Evolutionary conservation across 2,329 filamentous ascomycete species (phyloP).

Genomic region (Cercospora nicotianae): DNA sequence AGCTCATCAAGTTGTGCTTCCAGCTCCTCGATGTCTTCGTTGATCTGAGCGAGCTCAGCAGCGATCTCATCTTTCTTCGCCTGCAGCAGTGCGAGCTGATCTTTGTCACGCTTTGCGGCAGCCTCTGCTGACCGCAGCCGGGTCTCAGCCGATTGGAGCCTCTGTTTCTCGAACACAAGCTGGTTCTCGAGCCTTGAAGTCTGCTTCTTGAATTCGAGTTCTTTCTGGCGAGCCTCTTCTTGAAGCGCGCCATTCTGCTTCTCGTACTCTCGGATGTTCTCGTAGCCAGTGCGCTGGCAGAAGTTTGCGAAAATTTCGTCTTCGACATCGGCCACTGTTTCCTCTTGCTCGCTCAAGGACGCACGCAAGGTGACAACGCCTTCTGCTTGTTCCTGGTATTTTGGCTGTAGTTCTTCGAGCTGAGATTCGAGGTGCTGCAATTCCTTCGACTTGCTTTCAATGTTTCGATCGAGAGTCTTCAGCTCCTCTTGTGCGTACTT

Average conservation of each 20-base stretch:
- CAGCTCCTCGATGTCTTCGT: constrained; percentile 74
- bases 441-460: constrained; percentile 80
- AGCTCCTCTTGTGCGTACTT: constrained; percentile 72
- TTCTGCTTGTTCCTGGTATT: constrained; percentile 69
- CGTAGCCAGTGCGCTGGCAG: constrained; percentile 82
- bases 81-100: constrained; percentile 68
- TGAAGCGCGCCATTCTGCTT: constrained; percentile 89
- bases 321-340: constrained; percentile 75
- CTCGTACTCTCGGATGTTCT: constrained; percentile 89
- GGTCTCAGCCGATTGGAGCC: constrained; percentile 66
- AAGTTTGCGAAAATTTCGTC: constrained; percentile 85
- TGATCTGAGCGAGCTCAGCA: constrained; percentile 68
- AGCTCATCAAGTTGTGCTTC: constrained; percentile 69
- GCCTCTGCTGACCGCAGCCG: constrained; percentile 69
- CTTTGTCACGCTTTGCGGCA: constrained; percentile 64
- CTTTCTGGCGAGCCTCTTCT: constrained; percentile 84
- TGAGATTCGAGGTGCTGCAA: constrained; percentile 71
- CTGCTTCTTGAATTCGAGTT: constrained; percentile 82
- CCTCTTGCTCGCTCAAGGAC: constrained; percentile 57
- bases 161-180: constrained; percentile 66
- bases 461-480: constrained; percentile 75
- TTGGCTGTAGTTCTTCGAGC: constrained; percentile 73
- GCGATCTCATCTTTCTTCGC: constrained; percentile 73
- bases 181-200: constrained; percentile 62
- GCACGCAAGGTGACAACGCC: constrained; percentile 64